Evolutionary conservation across 352 stramenopile species (phyloP), one percentile per base, ranked within the genome.

Genomic region (Thalassiosira ordinaria): DNA sequence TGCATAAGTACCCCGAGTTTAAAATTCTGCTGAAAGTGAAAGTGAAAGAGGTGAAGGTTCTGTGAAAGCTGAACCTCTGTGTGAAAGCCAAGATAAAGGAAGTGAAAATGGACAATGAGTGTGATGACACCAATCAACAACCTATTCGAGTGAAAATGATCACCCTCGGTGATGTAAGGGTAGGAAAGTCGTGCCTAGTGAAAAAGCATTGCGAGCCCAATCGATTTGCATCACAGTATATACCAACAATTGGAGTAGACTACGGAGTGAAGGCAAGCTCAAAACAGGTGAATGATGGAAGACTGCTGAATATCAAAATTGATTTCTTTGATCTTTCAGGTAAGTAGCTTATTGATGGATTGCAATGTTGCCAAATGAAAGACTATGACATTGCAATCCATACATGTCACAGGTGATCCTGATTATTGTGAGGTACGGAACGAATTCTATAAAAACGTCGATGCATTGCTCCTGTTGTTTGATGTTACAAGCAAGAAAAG

Each of bases 371-470:
- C n/a, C n/a, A n/a, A n/a, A n/a, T n/a, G n/a, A n/a, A n/a, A n/a
- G n/a, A n/a, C n/a, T n/a, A n/a, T n/a, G n/a, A n/a, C n/a, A n/a
- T n/a, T n/a, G n/a, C n/a, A n/a, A n/a, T n/a, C n/a, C n/a, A n/a
- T n/a, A n/a, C n/a, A n/a, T n/a, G n/a, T n/a, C n/a, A n/a, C 26
- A 20, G 96, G 96, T 0, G 87, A 96, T 70, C 84, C 91, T n/a
- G 96, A 97, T 63, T 98, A 98, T 79, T 92, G 97, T 70, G 96
- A 98, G 61, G 96, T 98, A 26, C 89, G 96, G 27, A 98, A 98
- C 78, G 96, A 98, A 88, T 98, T 98, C 73, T 98, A 98, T 89
- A 97, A 97, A 74, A 95, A 98, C 86, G 96, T 95, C 0, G 87
- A 94, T 65, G 91, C 87, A 26, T 73, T 77, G 31, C 20, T 92